Evolutionary conservation across 1,284 basidiomycete genomes (phyloP).

Genomic region (Fistulina hepatica): DNA sequence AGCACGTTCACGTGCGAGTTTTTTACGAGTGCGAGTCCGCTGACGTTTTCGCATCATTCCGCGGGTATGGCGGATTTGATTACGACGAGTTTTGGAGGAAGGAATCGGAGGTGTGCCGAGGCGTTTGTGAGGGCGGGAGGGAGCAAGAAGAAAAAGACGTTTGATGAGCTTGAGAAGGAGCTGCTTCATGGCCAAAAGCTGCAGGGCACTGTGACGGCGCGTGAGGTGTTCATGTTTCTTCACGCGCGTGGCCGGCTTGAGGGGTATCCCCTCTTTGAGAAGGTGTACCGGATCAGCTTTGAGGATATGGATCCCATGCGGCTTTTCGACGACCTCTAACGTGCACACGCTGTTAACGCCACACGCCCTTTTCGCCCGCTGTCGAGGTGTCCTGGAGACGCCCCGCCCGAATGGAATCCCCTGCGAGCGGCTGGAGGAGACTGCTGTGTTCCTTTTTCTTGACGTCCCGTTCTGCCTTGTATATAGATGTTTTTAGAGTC

Average conservation of each 20-base stretch:
- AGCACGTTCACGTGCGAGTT: conserved; percentile 14
- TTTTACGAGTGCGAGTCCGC: conserved; percentile 12
- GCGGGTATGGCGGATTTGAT: conserved; percentile 16
- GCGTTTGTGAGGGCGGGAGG: conserved; percentile 12
- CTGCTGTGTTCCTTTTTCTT: no score
- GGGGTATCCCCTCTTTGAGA: conserved; percentile 15
- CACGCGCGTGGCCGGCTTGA: conserved; percentile 11
- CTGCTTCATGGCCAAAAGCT: conserved; percentile 16
- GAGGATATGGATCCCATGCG: conserved; percentile 13
- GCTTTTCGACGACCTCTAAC: conserved; percentile 14
- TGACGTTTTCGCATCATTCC: conserved; percentile 15
- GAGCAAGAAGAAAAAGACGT: conserved; percentile 10
- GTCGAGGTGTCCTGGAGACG: no score
- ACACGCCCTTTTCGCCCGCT: no score
- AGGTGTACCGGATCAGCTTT: conserved; percentile 15
- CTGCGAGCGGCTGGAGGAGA: no score
- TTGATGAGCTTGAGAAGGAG: conserved; percentile 14
- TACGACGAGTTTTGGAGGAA: conserved; percentile 14
- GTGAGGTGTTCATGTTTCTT: conserved; percentile 14
- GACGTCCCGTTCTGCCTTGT: no score
- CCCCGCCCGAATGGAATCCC: no score
- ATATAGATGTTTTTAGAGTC: no score
- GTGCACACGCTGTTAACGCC: background rate
- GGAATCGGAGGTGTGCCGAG: conserved; percentile 16
- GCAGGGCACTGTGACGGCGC: conserved; percentile 13